These are phyloP conservation scores for Phytophthora cryptogea DNA, from an alignment of 352 stramenopile genomes.

Conservation along the genomic window DNA sequence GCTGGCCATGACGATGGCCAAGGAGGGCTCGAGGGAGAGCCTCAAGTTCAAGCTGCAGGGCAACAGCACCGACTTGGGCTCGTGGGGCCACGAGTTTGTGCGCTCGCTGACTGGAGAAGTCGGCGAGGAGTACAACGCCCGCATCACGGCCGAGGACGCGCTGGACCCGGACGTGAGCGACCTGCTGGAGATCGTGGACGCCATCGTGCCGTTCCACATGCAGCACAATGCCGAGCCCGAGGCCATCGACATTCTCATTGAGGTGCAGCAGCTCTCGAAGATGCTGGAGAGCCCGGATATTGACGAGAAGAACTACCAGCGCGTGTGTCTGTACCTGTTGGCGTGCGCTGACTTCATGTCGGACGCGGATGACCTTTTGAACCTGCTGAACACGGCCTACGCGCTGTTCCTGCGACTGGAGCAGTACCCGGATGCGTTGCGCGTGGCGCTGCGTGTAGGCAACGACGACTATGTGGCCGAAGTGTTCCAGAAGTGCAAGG, in stretches of 20 bases:
- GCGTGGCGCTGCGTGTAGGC: slow-evolving; percentile 95
- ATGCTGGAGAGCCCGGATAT: slow-evolving; percentile 94
- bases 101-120: slow-evolving; percentile 97
- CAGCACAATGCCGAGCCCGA: slow-evolving; percentile 99
- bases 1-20: slow-evolving; percentile 98
- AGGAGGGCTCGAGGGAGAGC: slow-evolving; percentile 90
- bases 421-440: slow-evolving; percentile 95
- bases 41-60: slow-evolving; percentile 92
- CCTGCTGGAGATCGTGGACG: slow-evolving; percentile 96
- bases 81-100: slow-evolving; percentile 99
- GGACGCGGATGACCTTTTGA: slow-evolving; percentile 97
- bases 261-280: slow-evolving; percentile 97
- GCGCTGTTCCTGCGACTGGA: slow-evolving; percentile 95
- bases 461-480: slow-evolving; percentile 79
- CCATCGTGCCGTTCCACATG: slow-evolving; percentile 99
- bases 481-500: slow-evolving; percentile 78
- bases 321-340: slow-evolving; percentile 98
- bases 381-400: slow-evolving; percentile 93
- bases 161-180: slow-evolving; percentile 86
- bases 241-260: slow-evolving; percentile 99
- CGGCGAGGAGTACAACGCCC: slow-evolving; percentile 91
- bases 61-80: slow-evolving; percentile 91
- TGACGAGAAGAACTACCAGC: slow-evolving; percentile 98
- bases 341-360: slow-evolving; percentile 98
- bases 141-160: slow-evolving; percentile 55